Percentiles rank a stretch among this genome's conserved stretches.
phyloP scores from a whole-genome alignment of 306 rosid species.

The Acacia acuminata region DNA sequence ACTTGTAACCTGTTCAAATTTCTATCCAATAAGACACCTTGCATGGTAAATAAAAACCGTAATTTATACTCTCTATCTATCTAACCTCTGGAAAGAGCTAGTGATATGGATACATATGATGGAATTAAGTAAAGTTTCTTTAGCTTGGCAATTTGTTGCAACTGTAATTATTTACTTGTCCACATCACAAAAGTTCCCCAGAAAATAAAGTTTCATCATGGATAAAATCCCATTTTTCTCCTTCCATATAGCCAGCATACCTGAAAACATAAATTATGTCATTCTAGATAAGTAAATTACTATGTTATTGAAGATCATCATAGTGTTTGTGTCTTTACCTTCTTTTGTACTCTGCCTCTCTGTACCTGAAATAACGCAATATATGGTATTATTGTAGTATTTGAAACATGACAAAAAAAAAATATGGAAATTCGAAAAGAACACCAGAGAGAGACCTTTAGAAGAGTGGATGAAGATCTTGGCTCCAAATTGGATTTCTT shows the following conservation, averaged over 20 bases:
- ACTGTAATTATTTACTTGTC: background rate
- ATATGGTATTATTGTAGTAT: background rate
- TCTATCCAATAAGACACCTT: background rate
- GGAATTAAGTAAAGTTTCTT: background rate
- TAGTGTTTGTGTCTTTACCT: background rate
- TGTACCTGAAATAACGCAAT: background rate
- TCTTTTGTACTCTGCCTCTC: background rate
- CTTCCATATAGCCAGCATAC: too few species aligned
- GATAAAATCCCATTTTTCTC: background rate
- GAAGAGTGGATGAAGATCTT: background rate
- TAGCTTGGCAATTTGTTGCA: background rate
- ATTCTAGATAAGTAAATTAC: background rate
- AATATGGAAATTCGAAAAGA: background rate
- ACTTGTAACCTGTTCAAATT: conserved; percentile 22
- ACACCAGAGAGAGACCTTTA: background rate
- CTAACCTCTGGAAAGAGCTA: background rate
- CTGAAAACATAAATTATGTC: background rate
- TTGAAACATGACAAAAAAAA: background rate
- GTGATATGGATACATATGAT: background rate
- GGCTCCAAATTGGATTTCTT: background rate
- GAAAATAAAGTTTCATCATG: background rate
- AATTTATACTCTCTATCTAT: too few species aligned
- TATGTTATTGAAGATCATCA: background rate
- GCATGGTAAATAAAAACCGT: background rate
- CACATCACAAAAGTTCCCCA: background rate